phyloP scores from a whole-genome alignment of 192 early-diverging fungal species.

The Geranomyces variabilis region DNA sequence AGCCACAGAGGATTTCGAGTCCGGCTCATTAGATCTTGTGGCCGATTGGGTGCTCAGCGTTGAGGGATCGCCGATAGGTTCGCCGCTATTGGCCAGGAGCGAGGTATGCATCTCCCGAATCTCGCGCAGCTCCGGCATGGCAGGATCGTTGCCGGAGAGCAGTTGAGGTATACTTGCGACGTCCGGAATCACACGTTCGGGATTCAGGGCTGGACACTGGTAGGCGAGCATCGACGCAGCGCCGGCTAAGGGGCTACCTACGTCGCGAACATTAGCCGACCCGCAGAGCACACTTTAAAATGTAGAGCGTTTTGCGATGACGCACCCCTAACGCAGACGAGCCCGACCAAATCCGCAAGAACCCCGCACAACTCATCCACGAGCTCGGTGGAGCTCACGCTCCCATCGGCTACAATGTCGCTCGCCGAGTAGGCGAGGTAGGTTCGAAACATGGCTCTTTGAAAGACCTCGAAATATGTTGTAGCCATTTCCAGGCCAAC shows the following conservation, averaged over 20 bases:
- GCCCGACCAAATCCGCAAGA: slow-evolving; percentile 24
- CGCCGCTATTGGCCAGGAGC: not conserved
- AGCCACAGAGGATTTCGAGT: not conserved
- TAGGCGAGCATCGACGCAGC: slow-evolving; percentile 8
- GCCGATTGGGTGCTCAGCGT: not conserved
- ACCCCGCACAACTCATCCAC: slow-evolving; percentile 13
- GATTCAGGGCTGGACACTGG: slow-evolving; percentile 12
- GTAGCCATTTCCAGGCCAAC: slow-evolving; percentile 15
- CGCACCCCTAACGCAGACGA: slow-evolving; percentile 29
- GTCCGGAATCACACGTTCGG: slow-evolving; percentile 22
- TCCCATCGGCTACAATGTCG: not conserved
- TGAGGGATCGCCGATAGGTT: not conserved
- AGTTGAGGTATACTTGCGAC: not conserved
- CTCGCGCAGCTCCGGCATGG: slow-evolving; percentile 1
- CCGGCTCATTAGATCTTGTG: not conserved
- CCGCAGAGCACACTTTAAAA: not conserved
- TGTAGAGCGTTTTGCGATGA: not conserved
- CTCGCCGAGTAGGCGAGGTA: slow-evolving; percentile 2
- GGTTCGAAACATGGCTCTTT: slow-evolving; percentile 17
- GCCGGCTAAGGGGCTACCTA: slow-evolving; percentile 33
- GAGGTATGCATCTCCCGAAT: slow-evolving; percentile 4
- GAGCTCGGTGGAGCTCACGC: slow-evolving; percentile 4
- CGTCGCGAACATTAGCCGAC: not conserved
- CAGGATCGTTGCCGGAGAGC: not conserved
- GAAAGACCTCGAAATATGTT: slow-evolving; percentile 31